phyloP scores from a whole-genome alignment of 2,329 filamentous ascomycete genomes.

The Penicillium sp. region DNA sequence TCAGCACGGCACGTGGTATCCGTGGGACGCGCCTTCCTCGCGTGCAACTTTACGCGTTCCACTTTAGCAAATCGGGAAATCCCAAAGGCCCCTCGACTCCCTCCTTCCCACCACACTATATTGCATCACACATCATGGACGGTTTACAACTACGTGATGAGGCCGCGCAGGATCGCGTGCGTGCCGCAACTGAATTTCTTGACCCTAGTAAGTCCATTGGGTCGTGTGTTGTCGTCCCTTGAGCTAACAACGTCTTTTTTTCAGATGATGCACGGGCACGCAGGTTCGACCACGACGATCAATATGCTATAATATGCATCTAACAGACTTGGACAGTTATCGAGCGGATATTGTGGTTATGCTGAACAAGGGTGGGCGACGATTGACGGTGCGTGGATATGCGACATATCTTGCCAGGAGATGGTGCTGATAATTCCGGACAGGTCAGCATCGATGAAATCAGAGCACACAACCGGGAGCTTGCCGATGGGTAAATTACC shows the following conservation, averaged over 20 bases:
- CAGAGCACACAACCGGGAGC: constrained; percentile 71
- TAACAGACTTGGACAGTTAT: constrained; percentile 55
- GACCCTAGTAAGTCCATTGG: constrained; percentile 64
- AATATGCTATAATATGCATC: not conserved
- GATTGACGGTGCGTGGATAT: constrained; percentile 44
- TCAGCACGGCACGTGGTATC: not conserved
- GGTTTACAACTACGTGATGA: constrained; percentile 71
- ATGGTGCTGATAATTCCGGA: constrained; percentile 11
- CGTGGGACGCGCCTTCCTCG: constrained; percentile 1
- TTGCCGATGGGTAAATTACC: constrained; percentile 55
- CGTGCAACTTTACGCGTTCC: constrained; percentile 20
- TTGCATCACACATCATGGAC: constrained; percentile 50
- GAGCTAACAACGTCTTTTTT: constrained; percentile 13
- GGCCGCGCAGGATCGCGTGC: constrained; percentile 71
- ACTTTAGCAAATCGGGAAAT: constrained; percentile 29
- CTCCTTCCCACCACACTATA: constrained; percentile 10
- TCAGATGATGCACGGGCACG: constrained; percentile 51
- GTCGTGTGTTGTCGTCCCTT: not conserved
- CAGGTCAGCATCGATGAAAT: constrained; percentile 80
- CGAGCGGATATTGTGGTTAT: constrained; percentile 76
- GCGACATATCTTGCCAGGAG: not conserved
- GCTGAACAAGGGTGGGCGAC: constrained; percentile 54
- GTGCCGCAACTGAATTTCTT: constrained; percentile 81
- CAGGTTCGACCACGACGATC: constrained; percentile 32
- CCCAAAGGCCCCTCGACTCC: constrained; percentile 12